Conservation (phyloP, 2,329 filamentous ascomycete species). For the Leptographium flavum region DNA sequence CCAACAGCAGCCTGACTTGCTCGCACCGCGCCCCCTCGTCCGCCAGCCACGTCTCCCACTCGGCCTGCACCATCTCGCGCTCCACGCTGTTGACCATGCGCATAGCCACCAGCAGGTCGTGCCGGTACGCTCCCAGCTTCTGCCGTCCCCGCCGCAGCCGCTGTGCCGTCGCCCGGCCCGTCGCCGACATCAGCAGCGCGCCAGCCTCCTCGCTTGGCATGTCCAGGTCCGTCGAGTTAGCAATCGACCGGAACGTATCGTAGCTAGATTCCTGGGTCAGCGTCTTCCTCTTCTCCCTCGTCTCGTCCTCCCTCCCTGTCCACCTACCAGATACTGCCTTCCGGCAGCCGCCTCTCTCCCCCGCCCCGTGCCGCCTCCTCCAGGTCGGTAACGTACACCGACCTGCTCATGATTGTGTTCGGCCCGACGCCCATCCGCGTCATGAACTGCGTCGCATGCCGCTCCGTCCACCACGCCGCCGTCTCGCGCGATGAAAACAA, state of each 20-base stretch:
- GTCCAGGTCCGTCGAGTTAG: constrained; percentile 44
- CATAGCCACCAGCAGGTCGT: constrained; percentile 83
- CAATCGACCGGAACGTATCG: constrained; percentile 44
- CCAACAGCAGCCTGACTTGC: constrained; percentile 26
- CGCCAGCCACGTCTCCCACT: constrained; percentile 86
- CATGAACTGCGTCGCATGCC: constrained; percentile 72
- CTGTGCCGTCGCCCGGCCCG: constrained; percentile 40
- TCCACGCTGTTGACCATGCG: constrained; percentile 83
- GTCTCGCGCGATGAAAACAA: constrained; percentile 61
- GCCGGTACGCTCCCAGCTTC: constrained; percentile 67
- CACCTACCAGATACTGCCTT: not conserved
- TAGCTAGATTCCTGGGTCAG: constrained; percentile 26
- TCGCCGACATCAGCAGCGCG: constrained; percentile 27
- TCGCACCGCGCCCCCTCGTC: constrained; percentile 68
- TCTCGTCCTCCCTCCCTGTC: no score
- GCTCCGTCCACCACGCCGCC: constrained; percentile 73
- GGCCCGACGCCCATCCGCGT: constrained; percentile 63
- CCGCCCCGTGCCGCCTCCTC: constrained; percentile 41
- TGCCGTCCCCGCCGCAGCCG: constrained; percentile 70
- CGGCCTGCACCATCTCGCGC: constrained; percentile 67
- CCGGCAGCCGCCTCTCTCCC: constrained; percentile 8
- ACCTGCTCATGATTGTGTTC: constrained; percentile 67
- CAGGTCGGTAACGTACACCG: constrained; percentile 71
- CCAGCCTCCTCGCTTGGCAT: constrained; percentile 39
- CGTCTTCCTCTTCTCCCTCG: no score